Conservation (phyloP, 352 stramenopile genomes). For the Albugo laibachii region DNA sequence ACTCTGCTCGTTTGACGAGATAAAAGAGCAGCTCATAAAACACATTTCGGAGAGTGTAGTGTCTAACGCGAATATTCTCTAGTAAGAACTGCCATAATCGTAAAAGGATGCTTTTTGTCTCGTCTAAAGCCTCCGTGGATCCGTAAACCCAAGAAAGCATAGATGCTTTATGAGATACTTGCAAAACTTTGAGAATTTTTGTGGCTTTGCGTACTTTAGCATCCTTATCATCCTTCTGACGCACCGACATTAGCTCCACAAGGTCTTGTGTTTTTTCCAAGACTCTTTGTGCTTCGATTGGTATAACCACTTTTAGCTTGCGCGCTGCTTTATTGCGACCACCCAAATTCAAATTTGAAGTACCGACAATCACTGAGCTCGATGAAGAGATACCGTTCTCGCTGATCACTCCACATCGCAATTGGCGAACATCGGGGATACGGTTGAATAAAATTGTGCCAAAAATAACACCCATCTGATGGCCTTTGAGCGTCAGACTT, state of each 20-base stretch:
- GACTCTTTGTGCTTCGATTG: slow-evolving; percentile 67
- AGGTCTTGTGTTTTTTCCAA: slow-evolving; percentile 80
- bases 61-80: slow-evolving; percentile 78
- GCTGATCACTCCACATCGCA: slow-evolving; percentile 74
- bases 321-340: slow-evolving; percentile 28
- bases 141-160: slow-evolving; percentile 81
- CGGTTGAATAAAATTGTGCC: slow-evolving; percentile 77
- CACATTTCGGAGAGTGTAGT: slow-evolving; percentile 78
- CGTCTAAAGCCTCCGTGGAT: slow-evolving; percentile 58
- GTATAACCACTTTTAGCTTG: slow-evolving; percentile 67
- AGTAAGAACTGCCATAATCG: slow-evolving; percentile 75
- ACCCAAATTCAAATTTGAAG: slow-evolving; percentile 6
- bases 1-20: slow-evolving; percentile 67
- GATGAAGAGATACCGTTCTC: slow-evolving; percentile 76
- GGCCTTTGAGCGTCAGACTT: slow-evolving; percentile 67
- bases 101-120: slow-evolving; percentile 73
- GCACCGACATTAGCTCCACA: slow-evolving; percentile 70
- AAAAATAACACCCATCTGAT: slow-evolving; percentile 74
- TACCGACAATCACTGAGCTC: slow-evolving; percentile 71
- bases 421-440: slow-evolving; percentile 73
- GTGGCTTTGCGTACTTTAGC: slow-evolving; percentile 77
- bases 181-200: slow-evolving; percentile 80
- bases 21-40: slow-evolving; percentile 82
- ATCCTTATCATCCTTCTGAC: slow-evolving; percentile 80
- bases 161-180: slow-evolving; percentile 77